phyloP scores from a whole-genome alignment of 176 grass and related monocot species.

The Avena sativa region DNA sequence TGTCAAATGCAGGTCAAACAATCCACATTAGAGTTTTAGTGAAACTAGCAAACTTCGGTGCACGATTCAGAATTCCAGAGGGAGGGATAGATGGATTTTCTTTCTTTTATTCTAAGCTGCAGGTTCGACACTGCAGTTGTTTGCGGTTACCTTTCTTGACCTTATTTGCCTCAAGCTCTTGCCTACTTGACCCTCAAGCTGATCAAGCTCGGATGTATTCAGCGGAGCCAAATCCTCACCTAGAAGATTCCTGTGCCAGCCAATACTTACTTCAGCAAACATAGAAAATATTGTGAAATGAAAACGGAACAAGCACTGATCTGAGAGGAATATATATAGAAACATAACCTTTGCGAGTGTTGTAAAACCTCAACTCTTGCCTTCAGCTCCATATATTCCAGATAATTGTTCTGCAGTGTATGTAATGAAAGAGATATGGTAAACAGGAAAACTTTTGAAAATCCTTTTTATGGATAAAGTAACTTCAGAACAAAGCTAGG shows the following conservation, averaged over 20 bases:
- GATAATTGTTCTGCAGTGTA: conserved; percentile 66
- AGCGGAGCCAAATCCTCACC: conserved; percentile 82
- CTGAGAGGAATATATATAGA: not conserved
- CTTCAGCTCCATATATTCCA: conserved; percentile 88
- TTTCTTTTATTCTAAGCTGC: not conserved
- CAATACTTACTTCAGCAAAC: not conserved
- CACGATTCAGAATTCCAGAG: not conserved
- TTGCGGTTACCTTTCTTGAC: conserved; percentile 73
- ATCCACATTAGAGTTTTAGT: conserved; percentile 21
- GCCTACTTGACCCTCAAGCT: conserved; percentile 81
- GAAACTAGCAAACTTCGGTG: conserved; percentile 7
- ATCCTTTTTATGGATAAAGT: not conserved
- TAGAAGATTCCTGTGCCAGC: conserved; percentile 73
- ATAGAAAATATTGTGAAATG: not conserved
- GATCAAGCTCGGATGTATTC: conserved; percentile 57
- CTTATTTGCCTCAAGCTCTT: conserved; percentile 77
- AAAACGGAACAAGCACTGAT: not conserved
- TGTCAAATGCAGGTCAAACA: conserved; percentile 40
- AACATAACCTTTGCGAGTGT: conserved; percentile 73
- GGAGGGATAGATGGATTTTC: not conserved
- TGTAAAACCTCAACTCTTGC: conserved; percentile 75
- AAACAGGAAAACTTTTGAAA: not conserved
- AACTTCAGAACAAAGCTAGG: not conserved
- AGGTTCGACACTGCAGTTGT: not conserved
- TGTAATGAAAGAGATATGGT: not conserved